Percentiles rank a stretch among this genome's conserved stretches.
These are phyloP conservation scores for Hymenoscyphus repandus DNA, from an alignment of 2,329 filamentous ascomycete species.

Conservation along the genomic window DNA sequence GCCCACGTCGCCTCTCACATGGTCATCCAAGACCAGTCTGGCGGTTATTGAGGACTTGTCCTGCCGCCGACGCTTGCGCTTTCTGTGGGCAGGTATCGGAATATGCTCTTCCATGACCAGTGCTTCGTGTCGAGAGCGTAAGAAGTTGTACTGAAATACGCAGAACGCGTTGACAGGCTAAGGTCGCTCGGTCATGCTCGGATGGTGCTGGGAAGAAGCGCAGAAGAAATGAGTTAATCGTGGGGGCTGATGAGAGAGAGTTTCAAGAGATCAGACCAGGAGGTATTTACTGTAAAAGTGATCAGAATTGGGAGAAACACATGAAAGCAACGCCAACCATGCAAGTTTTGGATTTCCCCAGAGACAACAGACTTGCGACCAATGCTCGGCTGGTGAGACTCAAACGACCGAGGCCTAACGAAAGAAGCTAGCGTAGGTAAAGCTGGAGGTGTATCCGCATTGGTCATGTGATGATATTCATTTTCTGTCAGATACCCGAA, in stretches of 20 bases:
- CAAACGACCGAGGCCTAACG: too few relatives aligned
- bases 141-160: neutral
- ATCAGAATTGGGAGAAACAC: neutral
- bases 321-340: neutral
- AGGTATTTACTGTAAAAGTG: neutral
- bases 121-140: neutral
- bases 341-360: neutral
- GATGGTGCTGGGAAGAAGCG: neutral
- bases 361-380: too few relatives aligned
- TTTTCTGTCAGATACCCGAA: too few relatives aligned
- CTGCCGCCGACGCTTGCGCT: conserved; percentile 48
- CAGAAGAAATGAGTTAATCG: neutral
- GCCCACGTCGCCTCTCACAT: conserved; percentile 78
- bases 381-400: too few relatives aligned
- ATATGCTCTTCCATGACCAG: conserved; percentile 20
- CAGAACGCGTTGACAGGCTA: conserved; percentile 5
- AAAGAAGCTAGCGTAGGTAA: too few relatives aligned
- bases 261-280: too few relatives aligned
- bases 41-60: conserved; percentile 75
- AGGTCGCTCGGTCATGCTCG: conserved; percentile 2
- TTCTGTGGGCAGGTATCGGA: conserved; percentile 27
- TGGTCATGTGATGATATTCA: too few relatives aligned
- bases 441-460: too few relatives aligned
- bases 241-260: neutral
- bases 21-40: conserved; percentile 77